These are phyloP conservation scores for Hyaloscypha hepaticicola DNA, from an alignment of 495 filamentous ascomycete species.

Conservation along the genomic window DNA sequence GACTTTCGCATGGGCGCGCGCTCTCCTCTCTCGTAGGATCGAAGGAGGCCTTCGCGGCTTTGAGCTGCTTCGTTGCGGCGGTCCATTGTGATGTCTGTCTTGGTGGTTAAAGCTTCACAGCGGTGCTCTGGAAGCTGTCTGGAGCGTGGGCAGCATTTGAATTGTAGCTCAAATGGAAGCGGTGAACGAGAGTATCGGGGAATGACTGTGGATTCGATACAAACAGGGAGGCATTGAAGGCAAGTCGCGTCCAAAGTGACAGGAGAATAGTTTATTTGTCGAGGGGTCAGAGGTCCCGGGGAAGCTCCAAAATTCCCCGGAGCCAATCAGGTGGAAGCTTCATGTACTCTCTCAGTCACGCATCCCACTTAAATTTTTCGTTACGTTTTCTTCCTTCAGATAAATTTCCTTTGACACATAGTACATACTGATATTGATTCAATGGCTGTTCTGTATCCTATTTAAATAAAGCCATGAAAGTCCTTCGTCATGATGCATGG, in stretches of 20 bases:
- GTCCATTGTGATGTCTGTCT: conserved; percentile 21
- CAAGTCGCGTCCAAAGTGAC: not conserved
- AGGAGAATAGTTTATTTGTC: not conserved
- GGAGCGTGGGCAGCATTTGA: not conserved
- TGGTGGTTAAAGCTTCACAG: not conserved
- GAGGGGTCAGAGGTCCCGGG: not conserved
- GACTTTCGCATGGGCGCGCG: conserved; percentile 26
- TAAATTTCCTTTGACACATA: too few relatives aligned
- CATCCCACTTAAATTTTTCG: too few relatives aligned
- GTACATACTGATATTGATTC: not conserved
- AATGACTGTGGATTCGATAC: not conserved
- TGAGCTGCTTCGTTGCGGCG: conserved; percentile 18
- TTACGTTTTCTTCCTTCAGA: not conserved
- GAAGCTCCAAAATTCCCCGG: not conserved
- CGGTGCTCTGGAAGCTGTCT: not conserved
- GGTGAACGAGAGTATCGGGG: not conserved
- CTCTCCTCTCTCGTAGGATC: conserved; percentile 25
- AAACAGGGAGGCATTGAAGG: not conserved
- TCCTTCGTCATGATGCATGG: not conserved
- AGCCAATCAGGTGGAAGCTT: not conserved
- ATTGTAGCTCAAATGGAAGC: not conserved
- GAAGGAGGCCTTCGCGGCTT: conserved; percentile 31
- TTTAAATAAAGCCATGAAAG: not conserved
- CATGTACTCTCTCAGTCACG: not conserved
- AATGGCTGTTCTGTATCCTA: not conserved